These are phyloP conservation scores for Trametes sp. DNA, from an alignment of 1,284 basidiomycete species.

Conservation along the genomic window DNA sequence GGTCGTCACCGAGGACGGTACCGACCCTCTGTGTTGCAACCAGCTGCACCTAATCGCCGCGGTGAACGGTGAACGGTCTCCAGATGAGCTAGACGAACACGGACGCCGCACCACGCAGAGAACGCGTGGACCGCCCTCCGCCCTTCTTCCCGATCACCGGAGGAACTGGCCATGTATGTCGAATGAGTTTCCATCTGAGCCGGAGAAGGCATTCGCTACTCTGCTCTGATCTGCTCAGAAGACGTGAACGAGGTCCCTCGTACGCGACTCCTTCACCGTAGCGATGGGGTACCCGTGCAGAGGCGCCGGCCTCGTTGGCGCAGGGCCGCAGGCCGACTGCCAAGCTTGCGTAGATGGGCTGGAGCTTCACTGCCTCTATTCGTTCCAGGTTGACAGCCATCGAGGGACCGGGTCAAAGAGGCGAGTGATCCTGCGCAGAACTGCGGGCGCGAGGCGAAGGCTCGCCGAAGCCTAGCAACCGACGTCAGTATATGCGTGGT, in stretches of 20 bases:
- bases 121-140: conserved; percentile 1
- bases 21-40: conserved; percentile 2
- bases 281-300: neutral
- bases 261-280: neutral
- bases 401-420: neutral
- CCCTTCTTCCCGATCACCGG: conserved; percentile 15
- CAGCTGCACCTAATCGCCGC: conserved; percentile 15
- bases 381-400: conserved; percentile 2
- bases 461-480: conserved; percentile 6
- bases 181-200: neutral
- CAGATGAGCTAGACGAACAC: conserved; percentile 5
- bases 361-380: neutral
- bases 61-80: neutral
- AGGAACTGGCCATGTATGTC: neutral
- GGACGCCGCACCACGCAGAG: conserved; percentile 12
- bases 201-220: neutral
- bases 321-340: neutral
- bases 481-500: conserved; percentile 7
- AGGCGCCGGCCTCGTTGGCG: neutral
- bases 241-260: neutral
- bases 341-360: neutral
- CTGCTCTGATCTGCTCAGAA: neutral
- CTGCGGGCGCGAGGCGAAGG: neutral
- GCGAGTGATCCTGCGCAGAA: neutral
- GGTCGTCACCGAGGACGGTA: conserved; percentile 10